Percentiles rank a stretch among this genome's conserved stretches.
Evolutionary conservation across 169 alveolate genomes (phyloP).

Genomic region (Blepharisma undulans): DNA sequence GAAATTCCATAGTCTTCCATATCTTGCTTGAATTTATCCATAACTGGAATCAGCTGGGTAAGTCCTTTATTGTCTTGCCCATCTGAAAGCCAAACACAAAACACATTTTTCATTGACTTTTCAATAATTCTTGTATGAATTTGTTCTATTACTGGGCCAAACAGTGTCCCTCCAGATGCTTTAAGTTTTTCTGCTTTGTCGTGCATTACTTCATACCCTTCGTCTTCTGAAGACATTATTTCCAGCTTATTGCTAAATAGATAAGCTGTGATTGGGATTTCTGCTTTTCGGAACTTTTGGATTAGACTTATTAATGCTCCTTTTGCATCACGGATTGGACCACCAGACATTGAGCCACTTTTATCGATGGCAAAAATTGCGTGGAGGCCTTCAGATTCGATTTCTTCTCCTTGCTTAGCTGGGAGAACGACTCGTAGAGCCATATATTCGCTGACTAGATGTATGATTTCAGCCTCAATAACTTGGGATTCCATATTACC

Average conservation of each 20-base stretch:
- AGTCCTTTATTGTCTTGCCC: constrained; percentile 43
- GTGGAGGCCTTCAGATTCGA: constrained; percentile 29
- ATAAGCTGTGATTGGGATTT: constrained; percentile 28
- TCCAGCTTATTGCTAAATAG: background rate
- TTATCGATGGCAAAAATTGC: constrained; percentile 35
- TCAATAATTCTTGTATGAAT: constrained; percentile 6
- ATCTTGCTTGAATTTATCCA: constrained; percentile 18
- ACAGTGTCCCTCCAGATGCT: constrained; percentile 38
- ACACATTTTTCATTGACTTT: constrained; percentile 17
- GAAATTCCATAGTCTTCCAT: constrained; percentile 31
- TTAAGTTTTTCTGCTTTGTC: constrained; percentile 15
- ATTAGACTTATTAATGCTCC: constrained; percentile 32
- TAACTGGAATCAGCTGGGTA: background rate
- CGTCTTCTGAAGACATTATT: background rate
- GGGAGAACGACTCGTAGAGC: constrained; percentile 13
- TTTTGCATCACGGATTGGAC: constrained; percentile 31
- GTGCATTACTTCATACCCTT: constrained; percentile 12
- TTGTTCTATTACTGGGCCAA: constrained; percentile 39
- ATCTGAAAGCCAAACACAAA: constrained; percentile 35
- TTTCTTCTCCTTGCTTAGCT: constrained; percentile 19
- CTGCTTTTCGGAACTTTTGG: constrained; percentile 23
- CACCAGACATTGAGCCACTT: constrained; percentile 40
- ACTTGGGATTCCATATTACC: background rate
- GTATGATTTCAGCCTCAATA: constrained; percentile 13
- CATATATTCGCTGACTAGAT: constrained; percentile 22